Base-by-base conservation (phyloP, 2,329 filamentous ascomycete genomes). In the Cercospora nicotianae region DNA sequence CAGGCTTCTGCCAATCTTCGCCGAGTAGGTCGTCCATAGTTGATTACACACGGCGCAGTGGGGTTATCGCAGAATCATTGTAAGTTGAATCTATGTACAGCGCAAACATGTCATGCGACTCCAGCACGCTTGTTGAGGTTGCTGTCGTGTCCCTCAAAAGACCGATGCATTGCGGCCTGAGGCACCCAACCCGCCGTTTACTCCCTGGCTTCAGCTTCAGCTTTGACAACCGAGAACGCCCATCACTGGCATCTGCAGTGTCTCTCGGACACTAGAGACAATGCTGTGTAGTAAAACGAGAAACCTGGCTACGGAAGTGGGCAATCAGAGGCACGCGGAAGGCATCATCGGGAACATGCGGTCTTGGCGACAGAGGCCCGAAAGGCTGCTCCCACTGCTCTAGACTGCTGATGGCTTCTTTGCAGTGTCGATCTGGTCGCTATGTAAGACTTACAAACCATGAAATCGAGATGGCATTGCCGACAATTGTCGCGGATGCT, bases 21-120 rank as follows among this genome's bases (percentile, higher is more conserved):
- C 82, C 79, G 61, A 82, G 74, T 18, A 85, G 76, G 70, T 85
- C 83, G 72, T 85, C 81, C 83, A 85, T 85, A 9, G 18, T 66
- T 23, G 20, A 33, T 53, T 16, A 59, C 55, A 59, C 64, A 55
- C 42, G 30, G 3, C 3, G 36, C n/a, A 39, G 42, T 23, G 12
- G 51, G 23, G 51, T 64, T 59, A 48, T 64, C 51, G 62, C 16
- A 64, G 20, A 30, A 64, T 64, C 62, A 64, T 64, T 18, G 7
- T 59, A 31, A 8, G 62, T 12, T 7, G 33, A 33, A 31, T 58
- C 20, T n/a, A 45, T 39, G 33, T n/a, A 26, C 51, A n/a, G 31
- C 28, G 30, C 31, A 33, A 30, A 64, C 31, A 28, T 58, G 62
- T 45, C 62, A 64, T 58, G 53, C 62, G 62, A 64, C 33, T 26